A percentile compares a stretch with the other conserved stretches of the same genome.
phyloP scores from a whole-genome alignment of 352 stramenopile genomes.

The Phytopythium cucurbitacearum region DNA sequence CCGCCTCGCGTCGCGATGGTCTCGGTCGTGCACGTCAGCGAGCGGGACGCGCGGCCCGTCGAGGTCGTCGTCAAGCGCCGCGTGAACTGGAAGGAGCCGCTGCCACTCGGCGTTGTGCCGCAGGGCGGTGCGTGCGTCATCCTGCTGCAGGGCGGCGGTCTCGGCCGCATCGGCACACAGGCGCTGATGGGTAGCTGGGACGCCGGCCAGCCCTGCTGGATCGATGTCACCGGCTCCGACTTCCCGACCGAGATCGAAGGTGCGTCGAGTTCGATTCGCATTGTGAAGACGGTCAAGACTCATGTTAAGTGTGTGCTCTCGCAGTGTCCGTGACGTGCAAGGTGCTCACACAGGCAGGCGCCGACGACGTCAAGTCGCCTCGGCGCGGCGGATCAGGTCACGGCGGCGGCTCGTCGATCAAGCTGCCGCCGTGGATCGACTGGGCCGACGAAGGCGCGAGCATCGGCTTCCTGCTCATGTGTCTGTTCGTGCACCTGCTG shows the following conservation, averaged over 20 bases:
- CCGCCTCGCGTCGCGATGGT: conserved; percentile 70
- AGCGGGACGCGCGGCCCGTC: conserved; percentile 50
- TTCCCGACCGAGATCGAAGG: conserved; percentile 70
- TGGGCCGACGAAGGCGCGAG: conserved; percentile 74
- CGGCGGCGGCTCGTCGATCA: too few species aligned
- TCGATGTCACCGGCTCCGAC: conserved; percentile 64
- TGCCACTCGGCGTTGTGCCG: conserved; percentile 74
- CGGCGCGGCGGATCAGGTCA: conserved; percentile 8
- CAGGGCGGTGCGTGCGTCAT: conserved; percentile 78
- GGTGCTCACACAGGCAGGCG: conserved; percentile 40
- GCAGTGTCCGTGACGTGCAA: conserved; percentile 73
- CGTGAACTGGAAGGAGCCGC: conserved; percentile 57
- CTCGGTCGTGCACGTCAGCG: conserved; percentile 60
- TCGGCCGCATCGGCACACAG: conserved; percentile 76
- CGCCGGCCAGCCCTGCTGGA: conserved; percentile 67
- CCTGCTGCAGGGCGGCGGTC: conserved; percentile 62
- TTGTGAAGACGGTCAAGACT: not conserved
- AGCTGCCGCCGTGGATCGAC: conserved; percentile 65
- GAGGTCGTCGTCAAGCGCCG: conserved; percentile 72
- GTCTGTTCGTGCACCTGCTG: conserved; percentile 76
- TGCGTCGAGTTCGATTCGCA: conserved; percentile 2
- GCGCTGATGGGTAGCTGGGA: conserved; percentile 85
- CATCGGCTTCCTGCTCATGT: conserved; percentile 80
- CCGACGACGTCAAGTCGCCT: conserved; percentile 19
- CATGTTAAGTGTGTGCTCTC: not conserved